Evolutionary conservation across 2,329 filamentous ascomycete species (phyloP), one percentile per base, ranked within the genome.

Genomic region (Penicillium sp.): DNA sequence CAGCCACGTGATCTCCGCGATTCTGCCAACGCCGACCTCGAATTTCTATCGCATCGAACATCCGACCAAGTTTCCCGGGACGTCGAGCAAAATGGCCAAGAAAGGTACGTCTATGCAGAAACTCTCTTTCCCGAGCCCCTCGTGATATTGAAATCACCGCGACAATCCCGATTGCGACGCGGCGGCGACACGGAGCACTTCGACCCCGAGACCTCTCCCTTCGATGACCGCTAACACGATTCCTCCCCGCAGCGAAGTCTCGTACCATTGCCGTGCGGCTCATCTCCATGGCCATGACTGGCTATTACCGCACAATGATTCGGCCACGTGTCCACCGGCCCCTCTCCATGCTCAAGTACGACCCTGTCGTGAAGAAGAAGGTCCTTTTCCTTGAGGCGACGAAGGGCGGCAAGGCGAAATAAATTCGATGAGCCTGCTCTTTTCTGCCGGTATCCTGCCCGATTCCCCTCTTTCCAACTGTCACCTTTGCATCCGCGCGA

Each of bases 281-380:
- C 62, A 81, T 99, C 73, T 96, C 91, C 59, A 99, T 99, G 94
- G 94, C 94, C 72, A 88, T 96, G 88, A 99, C 94, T 21, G 94
- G 94, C 68, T 99, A 91, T 83, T 99, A 93, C 82, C 92, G 93
- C 75, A 95, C 91, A 47, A 86, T 96, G 74, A 82, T 88, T 63
- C 87, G 95, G 52, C 92, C 91, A 10, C 87, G 94, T 63, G 83
- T 84, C 24, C 82, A 91, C 57, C 81, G 88, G 37, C 92, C 95
- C 50, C 84, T 99, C 76, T 95, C 91, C 78, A 94, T 99, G 91
- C 80, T 99, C 65, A 99, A 99, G 80, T 99, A 99, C 76, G 94
- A 99, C 71, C 94, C 94, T 34, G 92, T 99, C 60, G 94, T 99
- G 49, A 89, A 91, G 73, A 91, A 93, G 80, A 89, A 96, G 78